Evolutionary conservation across 2,329 filamentous ascomycete genomes (phyloP).

Genomic region (Aureobasidium lini): DNA sequence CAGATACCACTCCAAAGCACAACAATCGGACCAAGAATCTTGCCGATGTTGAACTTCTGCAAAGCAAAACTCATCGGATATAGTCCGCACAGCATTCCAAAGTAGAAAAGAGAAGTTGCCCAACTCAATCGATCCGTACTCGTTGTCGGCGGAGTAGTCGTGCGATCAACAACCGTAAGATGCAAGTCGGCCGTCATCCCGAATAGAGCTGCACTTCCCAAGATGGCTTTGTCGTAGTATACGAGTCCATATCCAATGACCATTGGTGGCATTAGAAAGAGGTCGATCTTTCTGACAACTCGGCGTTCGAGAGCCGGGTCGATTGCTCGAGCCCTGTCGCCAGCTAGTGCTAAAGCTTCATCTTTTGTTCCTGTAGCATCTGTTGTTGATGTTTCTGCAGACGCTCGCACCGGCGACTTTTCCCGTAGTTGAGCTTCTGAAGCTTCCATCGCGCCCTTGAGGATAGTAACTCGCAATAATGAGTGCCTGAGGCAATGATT

Average conservation of each 20-base stretch:
- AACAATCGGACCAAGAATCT: constrained; percentile 56
- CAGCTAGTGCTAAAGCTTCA: constrained; percentile 52
- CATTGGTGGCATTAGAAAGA: constrained; percentile 62
- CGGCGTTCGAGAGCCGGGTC: constrained; percentile 49
- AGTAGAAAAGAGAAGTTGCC: constrained; percentile 75
- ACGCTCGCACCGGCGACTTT: neutral
- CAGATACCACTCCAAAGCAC: constrained; percentile 61
- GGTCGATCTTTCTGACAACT: constrained; percentile 59
- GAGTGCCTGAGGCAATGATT: too few relatives aligned
- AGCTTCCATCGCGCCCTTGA: neutral
- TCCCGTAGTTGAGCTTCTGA: neutral
- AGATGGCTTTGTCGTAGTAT: constrained; percentile 65
- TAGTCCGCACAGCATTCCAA: constrained; percentile 66
- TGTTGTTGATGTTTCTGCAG: neutral
- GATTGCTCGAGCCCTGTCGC: constrained; percentile 46
- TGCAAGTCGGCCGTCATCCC: constrained; percentile 65
- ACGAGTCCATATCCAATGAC: constrained; percentile 56
- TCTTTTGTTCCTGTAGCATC: constrained; percentile 37
- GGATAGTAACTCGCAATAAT: too few relatives aligned
- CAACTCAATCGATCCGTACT: constrained; percentile 64
- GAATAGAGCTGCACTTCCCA: constrained; percentile 65
- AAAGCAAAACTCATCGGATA: constrained; percentile 67
- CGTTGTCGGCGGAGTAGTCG: constrained; percentile 47
- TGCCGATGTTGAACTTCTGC: constrained; percentile 60
- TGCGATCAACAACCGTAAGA: constrained; percentile 48